Conservation (phyloP, 805 yeast genomes). For the Suhomyces pyralidae region DNA sequence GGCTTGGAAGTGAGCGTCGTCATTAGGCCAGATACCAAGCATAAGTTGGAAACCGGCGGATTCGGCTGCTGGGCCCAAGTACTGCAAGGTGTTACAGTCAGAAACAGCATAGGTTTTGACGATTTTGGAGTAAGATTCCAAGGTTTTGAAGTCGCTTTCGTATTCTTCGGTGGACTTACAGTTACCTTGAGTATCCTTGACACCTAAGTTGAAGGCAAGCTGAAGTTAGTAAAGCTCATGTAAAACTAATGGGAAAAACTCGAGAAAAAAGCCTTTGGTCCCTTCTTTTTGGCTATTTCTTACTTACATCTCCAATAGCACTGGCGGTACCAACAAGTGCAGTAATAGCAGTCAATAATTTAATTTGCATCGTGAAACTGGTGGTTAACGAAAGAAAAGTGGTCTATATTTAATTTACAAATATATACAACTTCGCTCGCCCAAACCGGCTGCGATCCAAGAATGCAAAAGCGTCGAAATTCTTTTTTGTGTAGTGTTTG, state of each 20-base stretch:
- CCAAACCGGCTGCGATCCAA: neutral
- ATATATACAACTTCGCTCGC: neutral
- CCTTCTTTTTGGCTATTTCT: neutral
- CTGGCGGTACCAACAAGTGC: constrained; percentile 47
- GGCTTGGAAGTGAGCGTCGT: constrained; percentile 67
- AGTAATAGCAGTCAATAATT: constrained; percentile 45
- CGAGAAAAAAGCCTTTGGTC: neutral
- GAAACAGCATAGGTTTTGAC: constrained; percentile 89
- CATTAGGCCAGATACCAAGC: constrained; percentile 93
- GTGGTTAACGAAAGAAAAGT: neutral
- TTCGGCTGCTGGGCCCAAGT: constrained; percentile 84
- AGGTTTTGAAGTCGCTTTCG: constrained; percentile 58
- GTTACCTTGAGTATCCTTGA: constrained; percentile 64
- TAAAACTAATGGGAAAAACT: neutral
- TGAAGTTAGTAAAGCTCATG: constrained; percentile 12
- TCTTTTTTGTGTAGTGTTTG: constrained; percentile 3
- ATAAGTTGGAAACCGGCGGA: constrained; percentile 70
- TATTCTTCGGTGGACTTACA: constrained; percentile 77
- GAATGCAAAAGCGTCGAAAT: neutral
- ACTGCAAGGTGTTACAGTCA: constrained; percentile 87
- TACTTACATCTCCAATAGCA: constrained; percentile 57
- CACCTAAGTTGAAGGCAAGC: constrained; percentile 82
- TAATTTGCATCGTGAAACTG: constrained; percentile 31
- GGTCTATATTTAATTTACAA: neutral
- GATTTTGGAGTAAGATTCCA: constrained; percentile 57